Conservation (phyloP, 176 grass and related monocot species). For the Musa beccarii region DNA sequence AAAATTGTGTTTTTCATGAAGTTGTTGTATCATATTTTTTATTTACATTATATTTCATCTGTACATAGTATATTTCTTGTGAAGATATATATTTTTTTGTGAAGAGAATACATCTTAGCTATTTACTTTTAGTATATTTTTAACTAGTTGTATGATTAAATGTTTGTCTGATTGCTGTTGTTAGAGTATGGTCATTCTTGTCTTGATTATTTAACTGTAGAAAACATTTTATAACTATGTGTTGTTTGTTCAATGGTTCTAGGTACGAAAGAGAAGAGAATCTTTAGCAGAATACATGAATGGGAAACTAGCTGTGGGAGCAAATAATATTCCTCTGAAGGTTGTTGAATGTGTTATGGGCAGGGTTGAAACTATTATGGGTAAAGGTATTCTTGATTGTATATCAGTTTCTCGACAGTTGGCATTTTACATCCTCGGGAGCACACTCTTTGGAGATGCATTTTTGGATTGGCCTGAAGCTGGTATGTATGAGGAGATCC, state of each 20-base stretch:
- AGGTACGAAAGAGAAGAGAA: slow-evolving; percentile 73
- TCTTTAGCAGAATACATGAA: slow-evolving; percentile 57
- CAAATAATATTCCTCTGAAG: slow-evolving; percentile 35
- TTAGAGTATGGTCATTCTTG: neutral
- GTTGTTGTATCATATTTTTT: neutral
- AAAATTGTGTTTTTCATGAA: neutral
- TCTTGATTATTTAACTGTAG: neutral
- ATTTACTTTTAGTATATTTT: neutral
- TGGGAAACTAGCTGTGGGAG: slow-evolving; percentile 30
- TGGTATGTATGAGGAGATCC: slow-evolving; percentile 60
- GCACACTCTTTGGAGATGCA: slow-evolving; percentile 62
- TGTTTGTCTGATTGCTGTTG: neutral
- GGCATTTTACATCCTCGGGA: slow-evolving; percentile 68
- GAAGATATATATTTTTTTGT: no score
- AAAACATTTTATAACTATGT: neutral
- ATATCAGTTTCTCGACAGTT: slow-evolving; percentile 51
- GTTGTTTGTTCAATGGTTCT: slow-evolving; percentile 17
- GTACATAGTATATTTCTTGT: no score
- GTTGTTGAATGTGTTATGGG: slow-evolving; percentile 36
- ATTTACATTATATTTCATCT: neutral
- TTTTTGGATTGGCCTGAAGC: slow-evolving; percentile 72
- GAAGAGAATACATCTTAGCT: neutral
- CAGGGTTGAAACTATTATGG: slow-evolving; percentile 33
- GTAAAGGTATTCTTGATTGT: slow-evolving; percentile 46
- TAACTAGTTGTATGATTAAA: neutral